These are phyloP conservation scores for Albizia julibrissin DNA, from an alignment of 306 rosid genomes.

Conservation along the genomic window DNA sequence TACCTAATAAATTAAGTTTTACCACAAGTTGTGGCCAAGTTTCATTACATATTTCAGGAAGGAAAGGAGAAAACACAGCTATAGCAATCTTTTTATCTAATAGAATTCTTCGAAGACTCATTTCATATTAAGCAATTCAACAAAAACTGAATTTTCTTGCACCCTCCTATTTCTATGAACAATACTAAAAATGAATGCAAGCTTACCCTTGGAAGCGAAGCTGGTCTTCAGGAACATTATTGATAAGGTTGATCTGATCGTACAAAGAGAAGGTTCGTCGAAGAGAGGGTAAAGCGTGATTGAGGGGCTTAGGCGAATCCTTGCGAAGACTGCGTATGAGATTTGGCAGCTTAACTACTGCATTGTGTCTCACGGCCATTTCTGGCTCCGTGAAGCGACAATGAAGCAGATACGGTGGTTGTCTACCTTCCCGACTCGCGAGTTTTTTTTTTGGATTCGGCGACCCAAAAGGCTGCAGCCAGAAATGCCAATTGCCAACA, in stretches of 20 bases:
- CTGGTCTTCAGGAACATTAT: conserved; percentile 80
- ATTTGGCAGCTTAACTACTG: conserved; percentile 65
- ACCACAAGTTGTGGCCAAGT: background rate
- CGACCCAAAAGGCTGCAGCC: background rate
- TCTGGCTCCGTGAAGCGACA: background rate
- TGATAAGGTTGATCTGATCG: conserved; percentile 97
- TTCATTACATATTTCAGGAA: background rate
- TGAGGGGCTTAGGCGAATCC: conserved; percentile 48
- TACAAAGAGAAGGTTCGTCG: conserved; percentile 87
- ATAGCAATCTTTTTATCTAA: background rate
- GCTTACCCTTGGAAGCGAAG: conserved; percentile 77
- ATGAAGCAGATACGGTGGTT: background rate
- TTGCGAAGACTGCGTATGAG: conserved; percentile 74
- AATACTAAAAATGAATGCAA: background rate
- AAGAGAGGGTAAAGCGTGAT: conserved; percentile 66
- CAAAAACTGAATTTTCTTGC: background rate
- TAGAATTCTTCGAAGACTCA: background rate
- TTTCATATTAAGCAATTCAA: background rate
- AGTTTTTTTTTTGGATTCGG: background rate
- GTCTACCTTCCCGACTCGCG: background rate
- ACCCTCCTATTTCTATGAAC: background rate
- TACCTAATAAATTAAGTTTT: conserved; percentile 42
- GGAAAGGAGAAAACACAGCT: background rate
- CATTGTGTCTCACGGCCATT: conserved; percentile 65
- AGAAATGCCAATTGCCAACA: too few relatives aligned